phyloP scores from a whole-genome alignment of 2,329 filamentous ascomycete genomes.

The Fusarium globosum region DNA sequence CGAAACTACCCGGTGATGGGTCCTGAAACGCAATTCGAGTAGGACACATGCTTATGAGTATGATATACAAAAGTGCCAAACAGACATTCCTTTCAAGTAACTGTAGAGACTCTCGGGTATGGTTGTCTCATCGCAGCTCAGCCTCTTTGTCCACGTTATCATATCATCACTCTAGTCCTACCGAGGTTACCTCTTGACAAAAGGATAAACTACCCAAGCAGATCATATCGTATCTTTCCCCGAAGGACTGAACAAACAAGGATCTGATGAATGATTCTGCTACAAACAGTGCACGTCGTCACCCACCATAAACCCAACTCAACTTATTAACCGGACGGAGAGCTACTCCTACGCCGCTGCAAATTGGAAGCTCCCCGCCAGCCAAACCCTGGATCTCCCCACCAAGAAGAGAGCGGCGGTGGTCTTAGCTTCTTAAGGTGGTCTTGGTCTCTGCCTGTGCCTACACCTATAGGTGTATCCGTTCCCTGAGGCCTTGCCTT shows the following conservation, averaged over 20 bases:
- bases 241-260: background rate
- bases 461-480: background rate
- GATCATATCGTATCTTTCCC: background rate
- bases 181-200: background rate
- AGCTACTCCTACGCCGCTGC: slow-evolving; percentile 15
- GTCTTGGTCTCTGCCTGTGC: background rate
- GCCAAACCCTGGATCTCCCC: slow-evolving; percentile 22
- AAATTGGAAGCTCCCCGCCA: slow-evolving; percentile 20
- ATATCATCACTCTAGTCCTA: background rate
- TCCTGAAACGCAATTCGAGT: slow-evolving; percentile 26
- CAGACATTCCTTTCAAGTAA: background rate
- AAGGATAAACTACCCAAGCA: background rate
- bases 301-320: slow-evolving; percentile 22
- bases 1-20: slow-evolving; percentile 4
- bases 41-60: slow-evolving; percentile 7
- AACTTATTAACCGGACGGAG: background rate
- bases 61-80: slow-evolving; percentile 15
- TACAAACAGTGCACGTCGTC: slow-evolving; percentile 30
- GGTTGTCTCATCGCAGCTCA: slow-evolving; percentile 4
- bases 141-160: slow-evolving; percentile 22
- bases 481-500: slow-evolving; percentile 5
- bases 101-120: background rate
- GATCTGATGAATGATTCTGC: background rate
- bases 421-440: slow-evolving; percentile 29
- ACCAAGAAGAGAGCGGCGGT: slow-evolving; percentile 14